Evolutionary conservation across 176 grass and related monocot genomes (phyloP).

Genomic region (Dendrocalamus sinicus): DNA sequence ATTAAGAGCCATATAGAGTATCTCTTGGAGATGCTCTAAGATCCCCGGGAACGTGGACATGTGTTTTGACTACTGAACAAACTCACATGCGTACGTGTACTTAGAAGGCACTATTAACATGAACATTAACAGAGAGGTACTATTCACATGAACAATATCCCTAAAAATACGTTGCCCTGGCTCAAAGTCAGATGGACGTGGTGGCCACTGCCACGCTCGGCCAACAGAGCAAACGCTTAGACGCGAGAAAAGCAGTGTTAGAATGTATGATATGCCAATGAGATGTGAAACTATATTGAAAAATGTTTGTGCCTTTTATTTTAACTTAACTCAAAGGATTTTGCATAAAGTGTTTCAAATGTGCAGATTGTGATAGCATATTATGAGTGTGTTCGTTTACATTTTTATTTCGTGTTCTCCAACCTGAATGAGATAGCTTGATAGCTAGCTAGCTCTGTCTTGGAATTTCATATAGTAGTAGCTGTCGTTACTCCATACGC

Average conservation of each 20-base stretch:
- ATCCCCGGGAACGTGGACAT: too few relatives aligned
- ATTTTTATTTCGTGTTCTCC: background rate
- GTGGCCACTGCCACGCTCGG: too few relatives aligned
- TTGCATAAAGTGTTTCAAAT: constrained; percentile 11
- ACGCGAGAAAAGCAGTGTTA: background rate
- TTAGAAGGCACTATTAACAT: too few relatives aligned
- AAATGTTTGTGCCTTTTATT: background rate
- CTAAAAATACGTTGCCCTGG: too few relatives aligned
- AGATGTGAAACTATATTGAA: background rate
- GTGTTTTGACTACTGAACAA: too few relatives aligned
- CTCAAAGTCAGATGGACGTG: too few relatives aligned
- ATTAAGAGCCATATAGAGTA: too few relatives aligned
- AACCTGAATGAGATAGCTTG: background rate
- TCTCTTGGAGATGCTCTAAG: too few relatives aligned
- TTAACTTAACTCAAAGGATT: background rate
- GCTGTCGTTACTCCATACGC: background rate
- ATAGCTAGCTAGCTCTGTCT: background rate
- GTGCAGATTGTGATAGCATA: background rate
- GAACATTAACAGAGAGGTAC: too few relatives aligned
- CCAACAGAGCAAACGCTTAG: too few relatives aligned
- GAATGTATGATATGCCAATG: background rate
- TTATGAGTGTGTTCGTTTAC: background rate
- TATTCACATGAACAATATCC: too few relatives aligned
- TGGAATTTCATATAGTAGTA: constrained; percentile 10
- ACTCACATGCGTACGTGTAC: accelerated